Evolutionary conservation across 2,329 filamentous ascomycete genomes (phyloP), one percentile per base, ranked within the genome.

Genomic region (Talaromyces sp.): DNA sequence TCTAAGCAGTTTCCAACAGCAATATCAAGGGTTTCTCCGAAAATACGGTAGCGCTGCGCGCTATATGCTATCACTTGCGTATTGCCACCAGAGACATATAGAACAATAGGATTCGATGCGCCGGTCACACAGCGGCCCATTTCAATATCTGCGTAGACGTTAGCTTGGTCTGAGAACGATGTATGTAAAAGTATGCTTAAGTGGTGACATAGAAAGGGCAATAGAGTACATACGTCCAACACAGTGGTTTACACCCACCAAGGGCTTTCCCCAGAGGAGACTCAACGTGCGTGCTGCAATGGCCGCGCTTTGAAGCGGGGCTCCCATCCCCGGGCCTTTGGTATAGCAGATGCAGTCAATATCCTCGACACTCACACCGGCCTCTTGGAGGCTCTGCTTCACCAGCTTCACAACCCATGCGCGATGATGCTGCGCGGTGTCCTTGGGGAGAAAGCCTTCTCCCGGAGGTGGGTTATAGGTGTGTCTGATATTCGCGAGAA

Each of bases 41-140:
- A 99, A 73, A 99, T 99, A 62, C 95, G 89, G 80, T 99, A 99
- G 62, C 93, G 85, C 73, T 93, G 91, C 66, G 93, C 90, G 39
- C 92, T 92, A 78, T 98, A 99, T 54, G 95, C 95, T 67, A 98
- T 98, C 28, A 98, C 93, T 79, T 99, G 93, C 15, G 93, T 96
- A 80, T 99, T 99, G 62, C 95, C 95, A 64, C 95, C 95, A 25
- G 87, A 92, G 47, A 98, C 95, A 77, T 99, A 99, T 44, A 99
- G 82, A 55, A 99, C 95, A 39, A 98, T 93, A 0, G 95, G 95
- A 77, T 99, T 93, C 27, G 85, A 80, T 17, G 95, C 92, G 62
- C 91, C 90, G 4, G 95, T 98, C 72, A 99, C 96, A 63, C 90
- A 85, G 57, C 95, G 85, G 33, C 95, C 95, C 95, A 99, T 99